Conservation (phyloP, 2,329 filamentous ascomycete genomes). For the Stromatinia cepivora region DNA sequence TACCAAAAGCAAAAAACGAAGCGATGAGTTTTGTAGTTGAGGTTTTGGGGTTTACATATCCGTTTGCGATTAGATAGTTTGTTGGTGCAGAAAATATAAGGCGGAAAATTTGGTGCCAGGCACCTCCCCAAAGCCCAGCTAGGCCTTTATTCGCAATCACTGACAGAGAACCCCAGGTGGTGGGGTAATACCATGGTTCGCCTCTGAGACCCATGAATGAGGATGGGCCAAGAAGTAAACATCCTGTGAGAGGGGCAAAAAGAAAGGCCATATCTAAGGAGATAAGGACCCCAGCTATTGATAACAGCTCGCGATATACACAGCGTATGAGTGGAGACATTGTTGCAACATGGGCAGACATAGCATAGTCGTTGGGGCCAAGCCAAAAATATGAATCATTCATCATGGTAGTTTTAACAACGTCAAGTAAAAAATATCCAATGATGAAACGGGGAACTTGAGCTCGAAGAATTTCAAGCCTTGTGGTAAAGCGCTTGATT, state of each 20-base stretch:
- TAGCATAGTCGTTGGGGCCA: conserved; percentile 47
- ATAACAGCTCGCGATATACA: conserved; percentile 57
- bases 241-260: conserved; percentile 58
- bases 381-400: conserved; percentile 76
- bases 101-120: conserved; percentile 92
- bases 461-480: conserved; percentile 47
- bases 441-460: conserved; percentile 51
- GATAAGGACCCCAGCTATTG: conserved; percentile 56
- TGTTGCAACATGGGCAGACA: conserved; percentile 47
- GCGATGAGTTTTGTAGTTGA: conserved; percentile 42
- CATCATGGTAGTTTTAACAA: conserved; percentile 66
- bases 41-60: conserved; percentile 45
- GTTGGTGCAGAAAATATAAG: conserved; percentile 65
- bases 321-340: conserved; percentile 50
- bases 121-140: conserved; percentile 77
- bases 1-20: conserved; percentile 57
- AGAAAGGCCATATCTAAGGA: conserved; percentile 63
- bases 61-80: conserved; percentile 46
- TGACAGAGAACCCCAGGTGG: conserved; percentile 56
- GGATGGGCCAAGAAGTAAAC: conserved; percentile 50
- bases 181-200: conserved; percentile 61
- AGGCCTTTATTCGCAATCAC: conserved; percentile 67
- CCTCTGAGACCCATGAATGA: conserved; percentile 53
- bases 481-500: conserved; percentile 47
- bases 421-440: conserved; percentile 68